Percentiles rank a stretch among this genome's conserved stretches.
phyloP scores from a whole-genome alignment of 2,329 filamentous ascomycete genomes.

The Colletotrichum siamense region DNA sequence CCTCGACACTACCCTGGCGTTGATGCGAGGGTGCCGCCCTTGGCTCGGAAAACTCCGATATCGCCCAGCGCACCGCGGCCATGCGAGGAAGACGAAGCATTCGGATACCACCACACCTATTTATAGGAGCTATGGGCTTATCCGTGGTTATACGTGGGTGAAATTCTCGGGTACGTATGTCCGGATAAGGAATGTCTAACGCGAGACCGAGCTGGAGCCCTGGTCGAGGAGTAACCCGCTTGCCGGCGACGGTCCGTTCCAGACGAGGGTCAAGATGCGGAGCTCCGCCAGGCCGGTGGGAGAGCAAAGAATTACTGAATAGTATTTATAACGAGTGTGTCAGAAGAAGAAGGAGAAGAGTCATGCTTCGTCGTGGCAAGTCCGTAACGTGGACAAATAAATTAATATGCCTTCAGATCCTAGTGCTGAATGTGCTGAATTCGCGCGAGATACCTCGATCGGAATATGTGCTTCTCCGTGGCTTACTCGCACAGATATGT shows the following conservation, averaged over 20 bases:
- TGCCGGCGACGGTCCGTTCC: not conserved
- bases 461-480: fast-evolving
- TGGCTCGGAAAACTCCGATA: not conserved
- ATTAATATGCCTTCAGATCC: not conserved
- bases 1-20: not conserved
- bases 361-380: not conserved
- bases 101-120: not conserved
- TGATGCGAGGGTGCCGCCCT: not conserved
- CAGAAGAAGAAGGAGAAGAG: not conserved
- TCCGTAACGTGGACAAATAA: not conserved
- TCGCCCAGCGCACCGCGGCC: not conserved
- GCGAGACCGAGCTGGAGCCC: not conserved
- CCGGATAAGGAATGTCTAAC: too few relatives aligned
- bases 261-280: not conserved
- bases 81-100: not conserved
- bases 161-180: too few relatives aligned
- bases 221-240: not conserved
- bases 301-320: too few relatives aligned
- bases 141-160: too few relatives aligned
- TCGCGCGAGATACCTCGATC: too few relatives aligned
- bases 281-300: not conserved
- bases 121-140: too few relatives aligned
- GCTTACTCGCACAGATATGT: too few relatives aligned
- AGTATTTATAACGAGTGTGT: not conserved
- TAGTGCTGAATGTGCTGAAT: not conserved